These are phyloP conservation scores for Glebionis coronaria DNA, from an alignment of 129 eudicot species.

Conservation along the genomic window DNA sequence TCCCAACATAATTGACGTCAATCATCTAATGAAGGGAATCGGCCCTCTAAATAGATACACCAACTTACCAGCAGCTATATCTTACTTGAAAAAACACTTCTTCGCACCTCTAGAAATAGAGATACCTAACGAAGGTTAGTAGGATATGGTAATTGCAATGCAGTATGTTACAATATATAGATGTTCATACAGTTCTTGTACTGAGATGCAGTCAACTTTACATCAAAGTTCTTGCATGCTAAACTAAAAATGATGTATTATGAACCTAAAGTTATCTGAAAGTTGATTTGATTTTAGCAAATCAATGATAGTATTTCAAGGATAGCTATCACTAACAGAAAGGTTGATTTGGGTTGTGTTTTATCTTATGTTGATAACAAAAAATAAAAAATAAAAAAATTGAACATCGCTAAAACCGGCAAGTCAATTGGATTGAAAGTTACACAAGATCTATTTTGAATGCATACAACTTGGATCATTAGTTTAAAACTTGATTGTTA, in stretches of 20 bases:
- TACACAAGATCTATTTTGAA: too few species aligned
- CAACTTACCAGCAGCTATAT: slow-evolving; percentile 54
- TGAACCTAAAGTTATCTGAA: slow-evolving; percentile 12
- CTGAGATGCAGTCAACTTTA: neutral
- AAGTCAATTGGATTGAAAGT: too few species aligned
- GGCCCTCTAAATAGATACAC: slow-evolving; percentile 42
- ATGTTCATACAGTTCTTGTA: too few species aligned
- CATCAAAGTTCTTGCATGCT: neutral
- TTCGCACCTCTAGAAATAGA: slow-evolving; percentile 61
- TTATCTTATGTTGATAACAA: too few species aligned
- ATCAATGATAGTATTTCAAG: neutral
- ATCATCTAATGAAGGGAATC: slow-evolving; percentile 79
- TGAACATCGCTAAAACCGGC: too few species aligned
- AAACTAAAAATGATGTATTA: neutral
- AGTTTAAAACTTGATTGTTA: too few species aligned
- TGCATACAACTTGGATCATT: too few species aligned
- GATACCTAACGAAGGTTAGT: slow-evolving; percentile 64
- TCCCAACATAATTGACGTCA: slow-evolving; percentile 60
- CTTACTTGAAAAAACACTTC: slow-evolving; percentile 57
- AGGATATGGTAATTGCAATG: neutral
- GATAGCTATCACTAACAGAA: neutral
- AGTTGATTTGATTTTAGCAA: neutral
- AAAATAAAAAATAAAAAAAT: too few species aligned
- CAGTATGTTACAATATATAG: too few species aligned
- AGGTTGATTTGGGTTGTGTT: neutral